These are phyloP conservation scores for Colletotrichum sublineola DNA, from an alignment of 2,329 filamentous ascomycete genomes.

Conservation along the genomic window DNA sequence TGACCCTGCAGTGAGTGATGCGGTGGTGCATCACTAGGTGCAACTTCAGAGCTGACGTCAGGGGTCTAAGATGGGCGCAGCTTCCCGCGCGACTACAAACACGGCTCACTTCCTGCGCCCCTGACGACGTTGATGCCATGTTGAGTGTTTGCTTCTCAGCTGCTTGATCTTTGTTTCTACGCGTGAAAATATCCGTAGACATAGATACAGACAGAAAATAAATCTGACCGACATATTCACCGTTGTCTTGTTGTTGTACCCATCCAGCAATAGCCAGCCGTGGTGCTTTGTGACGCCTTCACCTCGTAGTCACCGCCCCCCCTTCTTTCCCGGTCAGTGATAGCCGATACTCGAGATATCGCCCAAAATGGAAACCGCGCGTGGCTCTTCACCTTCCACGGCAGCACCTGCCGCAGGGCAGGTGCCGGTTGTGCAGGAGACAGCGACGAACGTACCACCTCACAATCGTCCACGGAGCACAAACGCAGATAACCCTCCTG, in stretches of 20 bases:
- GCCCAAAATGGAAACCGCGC: conserved; percentile 37
- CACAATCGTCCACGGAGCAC: conserved; percentile 26
- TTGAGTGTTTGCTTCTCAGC: conserved; percentile 26
- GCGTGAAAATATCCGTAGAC: background rate
- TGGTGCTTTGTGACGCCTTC: conserved; percentile 13
- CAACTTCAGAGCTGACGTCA: conserved; percentile 38
- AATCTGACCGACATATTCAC: conserved; percentile 21
- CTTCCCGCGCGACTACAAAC: conserved; percentile 40
- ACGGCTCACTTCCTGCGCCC: conserved; percentile 22
- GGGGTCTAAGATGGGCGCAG: conserved; percentile 26
- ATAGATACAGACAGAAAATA: conserved; percentile 18
- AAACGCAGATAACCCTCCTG: conserved; percentile 35
- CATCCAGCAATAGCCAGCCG: conserved; percentile 13
- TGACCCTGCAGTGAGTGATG: conserved; percentile 40
- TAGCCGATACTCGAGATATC: conserved; percentile 2
- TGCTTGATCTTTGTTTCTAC: background rate
- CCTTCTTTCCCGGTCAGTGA: conserved; percentile 2
- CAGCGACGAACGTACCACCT: conserved; percentile 29
- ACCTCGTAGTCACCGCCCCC: conserved; percentile 10
- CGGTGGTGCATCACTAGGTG: conserved; percentile 23
- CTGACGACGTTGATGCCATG: conserved; percentile 13
- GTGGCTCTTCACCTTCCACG: conserved; percentile 26
- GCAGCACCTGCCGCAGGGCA: conserved; percentile 34
- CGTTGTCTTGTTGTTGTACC: conserved; percentile 15
- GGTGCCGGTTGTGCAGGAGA: conserved; percentile 31